These are phyloP conservation scores for Metschnikowia santaceciliae DNA, from an alignment of 805 yeast genomes.

Conservation along the genomic window DNA sequence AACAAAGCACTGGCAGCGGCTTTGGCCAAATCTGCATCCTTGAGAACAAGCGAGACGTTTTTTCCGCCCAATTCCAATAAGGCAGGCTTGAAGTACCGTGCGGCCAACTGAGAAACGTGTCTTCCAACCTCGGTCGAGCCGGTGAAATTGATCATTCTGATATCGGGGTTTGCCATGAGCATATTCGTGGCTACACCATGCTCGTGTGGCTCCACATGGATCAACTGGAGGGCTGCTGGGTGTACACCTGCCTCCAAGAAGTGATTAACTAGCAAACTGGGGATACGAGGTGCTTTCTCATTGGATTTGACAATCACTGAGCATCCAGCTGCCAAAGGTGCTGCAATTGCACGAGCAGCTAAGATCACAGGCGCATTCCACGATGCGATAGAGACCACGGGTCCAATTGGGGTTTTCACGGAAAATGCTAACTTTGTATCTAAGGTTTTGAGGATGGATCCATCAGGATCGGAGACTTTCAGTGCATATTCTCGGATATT, in stretches of 20 bases:
- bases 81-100: constrained; percentile 35
- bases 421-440: constrained; percentile 24
- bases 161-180: constrained; percentile 23
- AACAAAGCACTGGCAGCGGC: constrained; percentile 28
- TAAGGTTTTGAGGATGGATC: constrained; percentile 14
- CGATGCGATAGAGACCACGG: constrained; percentile 43
- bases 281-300: constrained; percentile 33
- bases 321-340: constrained; percentile 49
- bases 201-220: constrained; percentile 27
- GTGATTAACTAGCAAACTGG: constrained; percentile 30
- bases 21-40: constrained; percentile 29
- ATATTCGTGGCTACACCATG: constrained; percentile 22
- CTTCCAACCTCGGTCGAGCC: constrained; percentile 42
- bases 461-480: constrained; percentile 15
- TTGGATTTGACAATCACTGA: constrained; percentile 42
- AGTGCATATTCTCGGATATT: constrained; percentile 11
- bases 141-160: constrained; percentile 42
- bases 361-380: constrained; percentile 49
- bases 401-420: constrained; percentile 40
- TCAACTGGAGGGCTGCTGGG: constrained; percentile 28
- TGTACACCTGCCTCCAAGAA: constrained; percentile 41
- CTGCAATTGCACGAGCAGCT: constrained; percentile 35
- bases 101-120: constrained; percentile 34
- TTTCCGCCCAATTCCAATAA: constrained; percentile 47
- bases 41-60: constrained; percentile 31